Percentiles rank a stretch among this genome's conserved stretches.
Conservation (phyloP, 78 protist genomes). For the Creolimax fragrantissima region DNA sequence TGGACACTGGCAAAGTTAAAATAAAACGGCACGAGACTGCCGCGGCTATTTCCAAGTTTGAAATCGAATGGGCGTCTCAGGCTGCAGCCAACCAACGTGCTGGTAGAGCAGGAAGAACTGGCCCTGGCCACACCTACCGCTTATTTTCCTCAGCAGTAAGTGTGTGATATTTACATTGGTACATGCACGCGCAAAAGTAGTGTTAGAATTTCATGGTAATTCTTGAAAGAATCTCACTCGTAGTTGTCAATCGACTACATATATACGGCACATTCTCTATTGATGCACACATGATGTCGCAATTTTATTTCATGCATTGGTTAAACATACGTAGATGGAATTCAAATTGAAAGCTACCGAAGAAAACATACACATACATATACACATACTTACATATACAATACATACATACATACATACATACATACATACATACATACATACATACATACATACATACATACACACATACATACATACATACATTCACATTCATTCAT, state of each 20-base stretch:
- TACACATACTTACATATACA: neutral
- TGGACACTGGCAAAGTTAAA: slow-evolving; percentile 81
- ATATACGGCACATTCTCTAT: too few relatives aligned
- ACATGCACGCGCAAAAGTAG: too few relatives aligned
- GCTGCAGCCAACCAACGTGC: slow-evolving; percentile 89
- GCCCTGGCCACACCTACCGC: slow-evolving; percentile 84
- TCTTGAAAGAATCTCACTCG: too few relatives aligned
- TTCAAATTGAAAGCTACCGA: too few relatives aligned
- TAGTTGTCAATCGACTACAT: too few relatives aligned
- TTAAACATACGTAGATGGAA: too few relatives aligned
- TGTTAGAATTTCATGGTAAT: too few relatives aligned
- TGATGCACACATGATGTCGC: too few relatives aligned
- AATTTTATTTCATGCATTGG: too few relatives aligned
- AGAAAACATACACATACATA: neutral
- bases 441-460: neutral
- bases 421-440: neutral
- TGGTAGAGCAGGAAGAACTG: slow-evolving; percentile 93
- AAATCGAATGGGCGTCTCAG: slow-evolving; percentile 73
- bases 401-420: neutral
- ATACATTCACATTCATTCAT: too few relatives aligned
- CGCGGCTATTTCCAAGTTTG: slow-evolving; percentile 42
- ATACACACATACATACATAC: neutral
- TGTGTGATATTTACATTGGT: too few relatives aligned
- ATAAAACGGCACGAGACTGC: neutral
- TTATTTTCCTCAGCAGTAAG: slow-evolving; percentile 46